Evolutionary conservation across 306 rosid genomes (phyloP), one percentile per base, ranked within the genome.

Genomic region (Cyclanthera cordifolia): DNA sequence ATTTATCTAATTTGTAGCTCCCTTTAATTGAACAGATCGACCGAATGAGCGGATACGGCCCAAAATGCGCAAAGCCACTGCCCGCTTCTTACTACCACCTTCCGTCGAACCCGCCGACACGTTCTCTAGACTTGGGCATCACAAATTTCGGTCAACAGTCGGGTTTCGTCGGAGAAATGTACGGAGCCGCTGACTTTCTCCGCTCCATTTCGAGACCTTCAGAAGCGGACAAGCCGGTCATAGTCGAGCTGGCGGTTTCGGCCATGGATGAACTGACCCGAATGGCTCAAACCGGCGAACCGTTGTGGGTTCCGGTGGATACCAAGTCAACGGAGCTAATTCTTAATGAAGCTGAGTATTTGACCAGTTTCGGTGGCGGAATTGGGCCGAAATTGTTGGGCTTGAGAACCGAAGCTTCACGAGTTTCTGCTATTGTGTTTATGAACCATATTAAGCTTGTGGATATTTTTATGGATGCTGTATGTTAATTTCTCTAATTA

Each of bases 391-490:
- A 24, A 4, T 37, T 39, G 4, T 6, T 66, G 71, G 71, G 71
- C 15, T 25, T 46, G 6, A 66, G 55, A 71, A 73, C 6, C 8
- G 96, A 91, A 78, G 82, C 95, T 50, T 86, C 97, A 2, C 79
- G 90, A 63, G 85, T 85, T 32, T 65, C 96, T 0, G 75, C 72
- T 0, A 72, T 86, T 3, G 82, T 91, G 39, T 71, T 63, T 68
- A 88, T 86, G 83, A 82, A 85, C 75, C 85, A 73, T 34, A 43
- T 70, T 48, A 86, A 77, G 47, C 88, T 91, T 30, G 75, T 91
- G 60, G 91, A 88, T 80, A 86, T 82, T 47, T 87, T 91, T 39
- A 91, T 88, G 96, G 89, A 91, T 73, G 91, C 83, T 77, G 97
- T 91, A 63, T 75, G 71, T 66, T n/a, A n/a, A n/a, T n/a, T 45